phyloP scores from a whole-genome alignment of 208 protist species.

The Leishmania martiniquensis region DNA sequence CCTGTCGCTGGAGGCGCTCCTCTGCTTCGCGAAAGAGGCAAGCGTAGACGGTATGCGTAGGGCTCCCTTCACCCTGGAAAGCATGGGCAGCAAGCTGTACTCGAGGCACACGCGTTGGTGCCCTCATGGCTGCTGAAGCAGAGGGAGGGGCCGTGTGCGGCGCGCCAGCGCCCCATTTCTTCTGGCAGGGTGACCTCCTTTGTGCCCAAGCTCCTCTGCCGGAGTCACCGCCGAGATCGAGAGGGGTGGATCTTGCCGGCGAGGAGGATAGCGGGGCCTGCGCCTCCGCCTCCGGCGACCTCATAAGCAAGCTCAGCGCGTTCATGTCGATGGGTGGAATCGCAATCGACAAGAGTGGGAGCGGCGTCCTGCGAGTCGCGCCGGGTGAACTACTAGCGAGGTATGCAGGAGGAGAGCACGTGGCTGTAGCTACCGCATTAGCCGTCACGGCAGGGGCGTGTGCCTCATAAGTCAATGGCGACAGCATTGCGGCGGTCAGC shows the following conservation, averaged over 20 bases:
- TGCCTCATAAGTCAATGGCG: not conserved
- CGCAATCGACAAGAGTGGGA: constrained; percentile 2
- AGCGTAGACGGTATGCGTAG: constrained; percentile 10
- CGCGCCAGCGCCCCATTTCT: not conserved
- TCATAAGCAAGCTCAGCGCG: not conserved
- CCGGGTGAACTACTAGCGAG: not conserved
- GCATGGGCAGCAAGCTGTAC: constrained; percentile 8
- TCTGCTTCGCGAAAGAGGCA: constrained; percentile 22
- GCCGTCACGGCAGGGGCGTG: not conserved
- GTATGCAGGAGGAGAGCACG: not conserved
- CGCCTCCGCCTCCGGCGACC: not conserved
- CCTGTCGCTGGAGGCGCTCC: constrained; percentile 17
- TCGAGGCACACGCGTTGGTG: constrained; percentile 7
- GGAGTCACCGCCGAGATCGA: not conserved
- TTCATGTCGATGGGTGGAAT: not conserved
- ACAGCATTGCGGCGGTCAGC: not conserved
- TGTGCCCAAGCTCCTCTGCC: not conserved
- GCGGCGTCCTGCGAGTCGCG: not conserved
- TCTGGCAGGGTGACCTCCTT: not conserved
- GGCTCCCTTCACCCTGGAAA: constrained; percentile 10
- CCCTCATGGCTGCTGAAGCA: not conserved
- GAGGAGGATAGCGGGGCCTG: not conserved
- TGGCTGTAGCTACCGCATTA: not conserved
- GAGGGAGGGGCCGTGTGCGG: not conserved
- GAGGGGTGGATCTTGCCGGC: not conserved